These are phyloP conservation scores for Psilocybe mexicana DNA, from an alignment of 1,284 basidiomycete species.

Conservation along the genomic window DNA sequence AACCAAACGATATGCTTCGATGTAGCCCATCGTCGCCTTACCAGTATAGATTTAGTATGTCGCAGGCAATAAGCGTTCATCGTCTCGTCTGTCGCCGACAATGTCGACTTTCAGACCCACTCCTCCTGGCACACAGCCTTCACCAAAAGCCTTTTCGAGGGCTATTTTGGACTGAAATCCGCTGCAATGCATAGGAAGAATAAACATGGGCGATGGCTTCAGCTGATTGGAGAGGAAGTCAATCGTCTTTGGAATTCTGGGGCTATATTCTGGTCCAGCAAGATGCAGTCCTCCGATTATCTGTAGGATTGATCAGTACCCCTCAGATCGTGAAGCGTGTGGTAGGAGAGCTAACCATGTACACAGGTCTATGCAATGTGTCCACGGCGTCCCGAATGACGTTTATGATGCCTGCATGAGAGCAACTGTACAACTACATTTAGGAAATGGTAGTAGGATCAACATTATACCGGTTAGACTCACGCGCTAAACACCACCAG, in stretches of 20 bases:
- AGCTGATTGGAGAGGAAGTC: slow-evolving; percentile 64
- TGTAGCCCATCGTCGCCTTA: too few relatives aligned
- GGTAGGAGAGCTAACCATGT: slow-evolving; percentile 54
- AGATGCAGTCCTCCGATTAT: slow-evolving; percentile 82
- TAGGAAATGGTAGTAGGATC: too few relatives aligned
- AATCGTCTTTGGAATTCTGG: slow-evolving; percentile 69
- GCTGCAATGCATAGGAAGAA: slow-evolving; percentile 84
- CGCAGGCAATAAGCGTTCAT: slow-evolving; percentile 21
- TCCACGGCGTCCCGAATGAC: slow-evolving; percentile 68
- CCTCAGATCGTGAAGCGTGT: neutral
- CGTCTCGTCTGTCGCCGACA: slow-evolving; percentile 18
- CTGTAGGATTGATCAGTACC: slow-evolving; percentile 33
- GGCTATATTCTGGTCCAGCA: slow-evolving; percentile 60
- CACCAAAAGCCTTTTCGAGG: slow-evolving; percentile 66
- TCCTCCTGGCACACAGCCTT: slow-evolving; percentile 74
- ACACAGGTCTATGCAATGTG: slow-evolving; percentile 65
- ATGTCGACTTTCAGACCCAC: slow-evolving; percentile 68
- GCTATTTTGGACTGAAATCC: slow-evolving; percentile 74
- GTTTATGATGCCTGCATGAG: slow-evolving; percentile 84
- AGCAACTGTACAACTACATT: slow-evolving; percentile 50
- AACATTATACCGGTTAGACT: slow-evolving; percentile 28
- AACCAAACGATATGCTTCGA: too few relatives aligned
- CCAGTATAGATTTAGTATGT: neutral
- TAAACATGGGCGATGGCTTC: slow-evolving; percentile 62
- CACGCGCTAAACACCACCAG: slow-evolving; percentile 81